Conservation (phyloP, 805 yeast species). For the Soucietia sequanensis region DNA sequence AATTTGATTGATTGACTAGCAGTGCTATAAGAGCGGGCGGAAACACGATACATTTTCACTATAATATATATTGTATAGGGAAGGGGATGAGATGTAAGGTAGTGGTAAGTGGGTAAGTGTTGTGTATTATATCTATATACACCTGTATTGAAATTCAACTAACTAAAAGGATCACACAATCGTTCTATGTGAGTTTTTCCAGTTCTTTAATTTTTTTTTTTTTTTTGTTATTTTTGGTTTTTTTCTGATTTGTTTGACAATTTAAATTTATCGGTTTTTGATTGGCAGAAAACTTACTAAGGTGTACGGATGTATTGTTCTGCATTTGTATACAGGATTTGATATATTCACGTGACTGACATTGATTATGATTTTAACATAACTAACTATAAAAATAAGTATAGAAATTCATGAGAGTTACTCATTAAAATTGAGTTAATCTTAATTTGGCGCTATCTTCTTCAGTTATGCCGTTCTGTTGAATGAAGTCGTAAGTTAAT, state of each 20-base stretch:
- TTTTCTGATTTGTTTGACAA: background rate
- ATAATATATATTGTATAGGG: too few relatives aligned
- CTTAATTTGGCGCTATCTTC: slow-evolving; percentile 27
- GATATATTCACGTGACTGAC: background rate
- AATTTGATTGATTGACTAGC: slow-evolving; percentile 44
- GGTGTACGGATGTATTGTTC: too few relatives aligned
- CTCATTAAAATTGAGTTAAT: slow-evolving; percentile 47
- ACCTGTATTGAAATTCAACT: too few relatives aligned
- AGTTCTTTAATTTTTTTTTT: too few relatives aligned
- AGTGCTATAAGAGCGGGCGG: slow-evolving; percentile 43
- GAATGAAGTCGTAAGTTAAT: slow-evolving; percentile 60
- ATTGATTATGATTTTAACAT: background rate
- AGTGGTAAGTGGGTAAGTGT: too few relatives aligned
- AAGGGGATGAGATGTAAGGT: too few relatives aligned
- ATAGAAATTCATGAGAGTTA: too few relatives aligned
- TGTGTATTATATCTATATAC: too few relatives aligned
- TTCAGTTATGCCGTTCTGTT: slow-evolving; percentile 39
- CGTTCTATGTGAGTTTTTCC: too few relatives aligned
- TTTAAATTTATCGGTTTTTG: slow-evolving; percentile 13
- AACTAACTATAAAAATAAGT: background rate
- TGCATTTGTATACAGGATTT: too few relatives aligned
- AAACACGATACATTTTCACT: slow-evolving; percentile 42
- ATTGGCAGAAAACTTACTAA: slow-evolving; percentile 9
- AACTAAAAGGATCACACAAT: too few relatives aligned
- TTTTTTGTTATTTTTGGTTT: too few relatives aligned